phyloP scores from a whole-genome alignment of 1,284 basidiomycete genomes.

The Ustilago xerochloae region DNA sequence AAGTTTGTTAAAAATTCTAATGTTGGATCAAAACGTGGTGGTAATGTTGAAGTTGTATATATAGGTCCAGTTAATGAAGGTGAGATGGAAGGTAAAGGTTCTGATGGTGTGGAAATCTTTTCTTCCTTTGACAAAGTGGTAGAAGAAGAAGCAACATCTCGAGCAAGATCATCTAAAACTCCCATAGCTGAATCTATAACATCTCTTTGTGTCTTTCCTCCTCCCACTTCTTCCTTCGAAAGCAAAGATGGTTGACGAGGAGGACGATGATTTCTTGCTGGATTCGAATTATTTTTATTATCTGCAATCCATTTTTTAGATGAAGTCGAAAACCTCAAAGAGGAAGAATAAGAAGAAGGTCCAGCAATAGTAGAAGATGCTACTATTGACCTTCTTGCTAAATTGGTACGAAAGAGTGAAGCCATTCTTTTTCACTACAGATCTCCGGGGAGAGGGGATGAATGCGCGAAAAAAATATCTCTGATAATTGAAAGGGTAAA shows the following conservation, averaged over 20 bases:
- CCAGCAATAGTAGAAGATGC: slow-evolving; percentile 7
- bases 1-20: slow-evolving; percentile 67
- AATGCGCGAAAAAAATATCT: too few species aligned
- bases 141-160: slow-evolving; percentile 7
- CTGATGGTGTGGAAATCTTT: slow-evolving; percentile 1
- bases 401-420: slow-evolving; percentile 17
- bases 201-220: slow-evolving; percentile 32
- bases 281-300: slow-evolving; percentile 24
- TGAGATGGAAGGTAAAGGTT: slow-evolving; percentile 11
- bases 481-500: too few species aligned
- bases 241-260: slow-evolving; percentile 7
- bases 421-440: slow-evolving; percentile 15
- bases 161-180: slow-evolving; percentile 27
- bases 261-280: slow-evolving; percentile 28
- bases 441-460: too few species aligned
- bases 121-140: neutral
- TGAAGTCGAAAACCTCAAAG: slow-evolving; percentile 8
- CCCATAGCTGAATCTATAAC: slow-evolving; percentile 38
- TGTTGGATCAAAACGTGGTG: slow-evolving; percentile 58
- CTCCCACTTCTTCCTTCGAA: slow-evolving; percentile 7
- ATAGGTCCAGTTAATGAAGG: slow-evolving; percentile 8
- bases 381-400: too few species aligned
- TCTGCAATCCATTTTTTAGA: slow-evolving; percentile 14
- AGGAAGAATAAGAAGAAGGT: neutral
- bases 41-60: slow-evolving; percentile 50